Percentiles rank a stretch among this genome's conserved stretches.
phyloP scores from a whole-genome alignment of 2,329 filamentous ascomycete species.

The Sporothrix pseudoabietina region DNA sequence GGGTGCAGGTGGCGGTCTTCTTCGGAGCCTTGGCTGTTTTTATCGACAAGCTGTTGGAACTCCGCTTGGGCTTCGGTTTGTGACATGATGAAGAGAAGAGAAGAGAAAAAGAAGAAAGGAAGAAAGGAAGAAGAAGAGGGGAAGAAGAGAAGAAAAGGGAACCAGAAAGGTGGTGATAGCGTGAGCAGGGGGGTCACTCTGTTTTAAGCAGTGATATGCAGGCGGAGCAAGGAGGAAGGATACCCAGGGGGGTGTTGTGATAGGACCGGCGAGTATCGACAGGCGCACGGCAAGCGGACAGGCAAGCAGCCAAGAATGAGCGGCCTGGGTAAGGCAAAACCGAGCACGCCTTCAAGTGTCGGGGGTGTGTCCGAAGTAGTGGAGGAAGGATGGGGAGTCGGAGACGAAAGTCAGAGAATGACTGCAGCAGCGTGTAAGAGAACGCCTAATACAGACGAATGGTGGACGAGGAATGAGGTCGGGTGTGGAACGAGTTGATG shows the following conservation, averaged over 20 bases:
- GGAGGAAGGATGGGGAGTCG: conserved; percentile 16
- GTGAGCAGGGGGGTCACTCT: conserved; percentile 19
- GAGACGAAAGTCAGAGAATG: conserved; percentile 14
- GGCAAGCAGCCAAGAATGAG: conserved; percentile 10
- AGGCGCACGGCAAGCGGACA: not conserved
- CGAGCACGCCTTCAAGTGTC: not conserved
- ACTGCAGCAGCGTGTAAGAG: conserved; percentile 8
- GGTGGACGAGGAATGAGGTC: not conserved
- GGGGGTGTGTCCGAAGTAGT: conserved; percentile 1
- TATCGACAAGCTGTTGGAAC: conserved; percentile 64
- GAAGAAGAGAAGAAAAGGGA: conserved; percentile 8
- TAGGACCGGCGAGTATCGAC: not conserved
- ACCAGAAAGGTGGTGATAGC: conserved; percentile 21
- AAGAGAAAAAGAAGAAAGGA: conserved; percentile 33
- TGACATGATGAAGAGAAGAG: conserved; percentile 50
- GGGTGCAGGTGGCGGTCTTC: conserved; percentile 52
- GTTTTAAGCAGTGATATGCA: conserved; percentile 29
- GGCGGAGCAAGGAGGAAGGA: conserved; percentile 24
- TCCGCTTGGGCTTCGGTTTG: conserved; percentile 62
- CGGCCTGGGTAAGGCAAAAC: conserved; percentile 19
- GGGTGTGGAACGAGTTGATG: not conserved
- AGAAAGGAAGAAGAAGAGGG: conserved; percentile 23
- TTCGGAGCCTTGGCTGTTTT: conserved; percentile 51
- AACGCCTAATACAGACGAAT: not conserved
- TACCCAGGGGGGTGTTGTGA: conserved; percentile 16